phyloP scores from a whole-genome alignment of 352 stramenopile species.

The Saprolegnia diclina region DNA sequence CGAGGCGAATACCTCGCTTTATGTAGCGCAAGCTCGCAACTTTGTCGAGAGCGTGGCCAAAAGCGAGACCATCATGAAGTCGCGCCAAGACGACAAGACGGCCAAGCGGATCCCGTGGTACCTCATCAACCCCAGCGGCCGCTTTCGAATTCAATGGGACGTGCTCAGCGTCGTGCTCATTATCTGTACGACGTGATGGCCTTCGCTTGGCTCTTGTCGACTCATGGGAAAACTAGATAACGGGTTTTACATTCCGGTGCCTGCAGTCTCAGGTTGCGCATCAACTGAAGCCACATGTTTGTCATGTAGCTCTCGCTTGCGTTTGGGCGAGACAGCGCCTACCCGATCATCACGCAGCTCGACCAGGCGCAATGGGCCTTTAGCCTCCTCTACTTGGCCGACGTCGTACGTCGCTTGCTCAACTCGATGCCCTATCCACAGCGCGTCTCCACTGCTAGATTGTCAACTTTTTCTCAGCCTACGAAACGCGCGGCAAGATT shows the following conservation, averaged over 20 bases:
- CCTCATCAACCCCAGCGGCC: constrained; percentile 66
- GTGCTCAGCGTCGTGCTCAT: constrained; percentile 63
- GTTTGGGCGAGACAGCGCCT: constrained; percentile 33
- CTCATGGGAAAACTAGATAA: constrained; percentile 43
- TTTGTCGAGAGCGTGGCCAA: constrained; percentile 71
- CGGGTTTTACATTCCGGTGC: constrained; percentile 59
- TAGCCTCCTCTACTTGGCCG: constrained; percentile 50
- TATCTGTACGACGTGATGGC: constrained; percentile 45
- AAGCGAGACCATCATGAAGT: constrained; percentile 84
- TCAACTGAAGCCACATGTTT: background rate
- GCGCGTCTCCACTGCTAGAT: constrained; percentile 30
- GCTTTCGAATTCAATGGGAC: constrained; percentile 74
- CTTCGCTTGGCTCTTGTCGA: background rate
- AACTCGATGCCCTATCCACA: background rate
- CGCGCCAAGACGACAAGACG: constrained; percentile 76
- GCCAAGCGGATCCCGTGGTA: constrained; percentile 73
- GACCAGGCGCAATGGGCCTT: constrained; percentile 56
- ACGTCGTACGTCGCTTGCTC: constrained; percentile 38
- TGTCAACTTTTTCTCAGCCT: constrained; percentile 69
- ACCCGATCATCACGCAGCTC: constrained; percentile 29
- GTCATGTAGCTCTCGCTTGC: constrained; percentile 60
- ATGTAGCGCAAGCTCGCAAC: constrained; percentile 56
- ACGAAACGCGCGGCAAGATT: constrained; percentile 54
- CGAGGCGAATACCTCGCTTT: background rate
- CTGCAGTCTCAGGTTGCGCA: too few relatives aligned